Conservation (phyloP, 345 rosid genomes). For the Physaria fendleri region DNA sequence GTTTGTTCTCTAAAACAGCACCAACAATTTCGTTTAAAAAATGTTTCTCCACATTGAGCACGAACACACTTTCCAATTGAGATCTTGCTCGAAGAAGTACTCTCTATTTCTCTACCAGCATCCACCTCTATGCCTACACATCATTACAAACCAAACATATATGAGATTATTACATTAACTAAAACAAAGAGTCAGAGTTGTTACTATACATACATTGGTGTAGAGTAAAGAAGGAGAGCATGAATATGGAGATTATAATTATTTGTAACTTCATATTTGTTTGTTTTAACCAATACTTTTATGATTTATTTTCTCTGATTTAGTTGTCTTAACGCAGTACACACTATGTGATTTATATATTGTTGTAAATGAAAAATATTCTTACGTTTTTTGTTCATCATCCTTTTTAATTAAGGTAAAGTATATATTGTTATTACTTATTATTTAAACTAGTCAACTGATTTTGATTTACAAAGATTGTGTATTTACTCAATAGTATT, state of each 20-base stretch:
- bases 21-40: constrained; percentile 19
- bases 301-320: neutral
- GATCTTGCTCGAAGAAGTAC: neutral
- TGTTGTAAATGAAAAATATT: neutral
- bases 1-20: neutral
- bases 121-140: constrained; percentile 5
- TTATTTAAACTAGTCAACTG: neutral
- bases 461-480: neutral
- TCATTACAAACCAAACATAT: neutral
- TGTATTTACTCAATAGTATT: too few species aligned
- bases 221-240: constrained; percentile 7
- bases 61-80: neutral
- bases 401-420: neutral
- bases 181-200: neutral
- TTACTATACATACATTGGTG: neutral
- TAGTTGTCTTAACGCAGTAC: neutral
- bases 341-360: neutral
- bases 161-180: neutral
- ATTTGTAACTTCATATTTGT: constrained; percentile 6
- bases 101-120: neutral
- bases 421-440: neutral
- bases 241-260: constrained; percentile 5
- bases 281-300: neutral
- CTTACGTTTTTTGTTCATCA: neutral
- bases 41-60: neutral